Conservation (phyloP, 805 yeast genomes). For the Hagleromyces aurorensis region DNA sequence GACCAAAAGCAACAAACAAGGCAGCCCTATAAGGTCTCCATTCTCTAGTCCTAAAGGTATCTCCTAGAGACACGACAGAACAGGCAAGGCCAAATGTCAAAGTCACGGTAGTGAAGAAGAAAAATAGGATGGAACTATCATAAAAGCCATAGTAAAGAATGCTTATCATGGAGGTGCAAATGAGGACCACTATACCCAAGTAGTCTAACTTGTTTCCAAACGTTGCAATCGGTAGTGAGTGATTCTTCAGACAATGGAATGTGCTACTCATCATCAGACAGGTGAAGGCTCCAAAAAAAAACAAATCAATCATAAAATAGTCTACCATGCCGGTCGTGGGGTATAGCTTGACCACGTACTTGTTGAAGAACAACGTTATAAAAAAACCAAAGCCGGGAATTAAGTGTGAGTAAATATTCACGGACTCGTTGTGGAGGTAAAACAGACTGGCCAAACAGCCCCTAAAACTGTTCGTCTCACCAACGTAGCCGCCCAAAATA, state of each 20-base stretch:
- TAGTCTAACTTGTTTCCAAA: slow-evolving; percentile 69
- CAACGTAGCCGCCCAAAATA: slow-evolving; percentile 56
- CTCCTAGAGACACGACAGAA: slow-evolving; percentile 52
- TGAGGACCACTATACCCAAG: slow-evolving; percentile 62
- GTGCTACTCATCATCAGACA: slow-evolving; percentile 58
- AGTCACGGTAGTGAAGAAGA: slow-evolving; percentile 39
- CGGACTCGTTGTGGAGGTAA: slow-evolving; percentile 65
- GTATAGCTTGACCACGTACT: slow-evolving; percentile 31
- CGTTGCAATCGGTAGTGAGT: slow-evolving; percentile 45
- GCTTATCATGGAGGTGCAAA: slow-evolving; percentile 53
- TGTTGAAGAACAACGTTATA: slow-evolving; percentile 16
- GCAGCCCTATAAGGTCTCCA: slow-evolving; percentile 74
- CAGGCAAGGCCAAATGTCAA: slow-evolving; percentile 52
- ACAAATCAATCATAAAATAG: slow-evolving; percentile 28
- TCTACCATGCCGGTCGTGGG: slow-evolving; percentile 39
- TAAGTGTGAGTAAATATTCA: slow-evolving; percentile 63
- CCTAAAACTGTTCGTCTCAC: slow-evolving; percentile 40
- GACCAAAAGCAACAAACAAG: slow-evolving; percentile 74
- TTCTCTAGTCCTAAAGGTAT: slow-evolving; percentile 55
- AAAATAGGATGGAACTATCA: slow-evolving; percentile 35
- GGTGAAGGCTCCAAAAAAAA: slow-evolving; percentile 46
- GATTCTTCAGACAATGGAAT: slow-evolving; percentile 61
- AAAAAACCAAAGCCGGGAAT: slow-evolving; percentile 32
- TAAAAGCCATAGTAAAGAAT: slow-evolving; percentile 41
- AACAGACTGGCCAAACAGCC: slow-evolving; percentile 41